These are phyloP conservation scores for Phialophora macrospora DNA, from an alignment of 2,329 filamentous ascomycete genomes.

Conservation along the genomic window DNA sequence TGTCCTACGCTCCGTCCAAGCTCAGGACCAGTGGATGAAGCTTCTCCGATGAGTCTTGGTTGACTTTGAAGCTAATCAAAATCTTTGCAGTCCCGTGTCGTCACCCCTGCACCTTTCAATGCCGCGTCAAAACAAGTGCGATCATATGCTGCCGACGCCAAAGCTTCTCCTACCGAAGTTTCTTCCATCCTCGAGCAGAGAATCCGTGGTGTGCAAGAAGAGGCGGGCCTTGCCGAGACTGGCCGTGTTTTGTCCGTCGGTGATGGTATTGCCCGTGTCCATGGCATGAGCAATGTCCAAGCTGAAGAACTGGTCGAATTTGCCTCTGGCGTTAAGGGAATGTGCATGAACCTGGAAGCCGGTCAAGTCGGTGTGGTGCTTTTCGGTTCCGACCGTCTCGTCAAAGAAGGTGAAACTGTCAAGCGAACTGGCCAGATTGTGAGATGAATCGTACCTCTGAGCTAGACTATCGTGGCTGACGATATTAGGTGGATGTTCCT, in stretches of 20 bases:
- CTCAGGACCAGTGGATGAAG: conserved; percentile 12
- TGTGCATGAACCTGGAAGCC: conserved; percentile 99
- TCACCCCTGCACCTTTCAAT: conserved; percentile 77
- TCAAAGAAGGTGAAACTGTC: conserved; percentile 99
- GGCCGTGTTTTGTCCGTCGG: conserved; percentile 98
- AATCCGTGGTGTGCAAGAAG: conserved; percentile 98
- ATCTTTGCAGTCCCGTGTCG: conserved; percentile 75
- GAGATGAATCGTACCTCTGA: conserved; percentile 48
- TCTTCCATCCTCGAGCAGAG: conserved; percentile 99
- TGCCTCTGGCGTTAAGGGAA: conserved; percentile 99
- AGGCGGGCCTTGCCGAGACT: conserved; percentile 95
- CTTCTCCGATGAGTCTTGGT: neutral
- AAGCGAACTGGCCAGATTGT: conserved; percentile 99
- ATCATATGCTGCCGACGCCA: conserved; percentile 89
- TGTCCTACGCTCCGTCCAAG: conserved; percentile 12
- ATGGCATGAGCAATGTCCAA: conserved; percentile 99
- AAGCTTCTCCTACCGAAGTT: conserved; percentile 96
- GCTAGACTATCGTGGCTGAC: conserved; percentile 36
- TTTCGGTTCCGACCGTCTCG: conserved; percentile 99
- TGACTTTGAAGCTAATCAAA: conserved; percentile 44
- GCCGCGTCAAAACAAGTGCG: conserved; percentile 73
- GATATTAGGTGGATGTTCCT: conserved; percentile 83
- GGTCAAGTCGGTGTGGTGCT: conserved; percentile 99
- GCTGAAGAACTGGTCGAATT: conserved; percentile 99
- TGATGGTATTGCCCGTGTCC: conserved; percentile 99